These are phyloP conservation scores for Eimeria tenella DNA, from an alignment of 169 alveolate genomes.

Conservation along the genomic window DNA sequence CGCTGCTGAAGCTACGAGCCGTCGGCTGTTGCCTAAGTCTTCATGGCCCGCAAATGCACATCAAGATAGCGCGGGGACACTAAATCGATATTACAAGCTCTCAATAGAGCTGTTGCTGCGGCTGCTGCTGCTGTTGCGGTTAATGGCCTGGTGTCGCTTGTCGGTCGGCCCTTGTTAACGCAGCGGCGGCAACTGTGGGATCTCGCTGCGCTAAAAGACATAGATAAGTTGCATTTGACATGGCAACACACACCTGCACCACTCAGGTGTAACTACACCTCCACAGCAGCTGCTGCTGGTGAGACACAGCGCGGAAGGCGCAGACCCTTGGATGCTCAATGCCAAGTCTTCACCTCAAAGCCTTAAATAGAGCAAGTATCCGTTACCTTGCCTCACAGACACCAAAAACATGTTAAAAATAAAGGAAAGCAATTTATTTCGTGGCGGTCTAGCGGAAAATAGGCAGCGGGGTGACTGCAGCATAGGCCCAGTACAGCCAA, in stretches of 20 bases:
- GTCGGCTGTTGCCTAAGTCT: neutral
- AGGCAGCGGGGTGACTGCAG: too few relatives aligned
- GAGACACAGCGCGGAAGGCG: neutral
- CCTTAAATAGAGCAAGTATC: neutral
- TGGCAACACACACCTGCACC: neutral
- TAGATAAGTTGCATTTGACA: neutral
- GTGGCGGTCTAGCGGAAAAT: too few relatives aligned
- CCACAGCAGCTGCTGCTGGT: neutral
- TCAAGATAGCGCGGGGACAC: too few relatives aligned
- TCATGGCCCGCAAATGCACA: too few relatives aligned
- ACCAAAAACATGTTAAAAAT: too few relatives aligned
- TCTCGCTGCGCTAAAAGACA: neutral
- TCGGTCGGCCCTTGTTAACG: neutral
- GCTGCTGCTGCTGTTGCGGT: slow-evolving; percentile 39
- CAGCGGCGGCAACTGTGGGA: slow-evolving; percentile 8
- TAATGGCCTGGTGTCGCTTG: slow-evolving; percentile 44
- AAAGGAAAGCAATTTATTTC: too few relatives aligned
- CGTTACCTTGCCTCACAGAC: too few relatives aligned
- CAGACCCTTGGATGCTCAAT: neutral
- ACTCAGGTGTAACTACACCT: neutral
- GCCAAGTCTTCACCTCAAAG: neutral
- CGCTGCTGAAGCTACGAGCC: neutral
- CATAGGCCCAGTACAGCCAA: too few relatives aligned
- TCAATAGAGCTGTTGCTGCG: neutral
- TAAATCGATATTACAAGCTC: neutral